A percentile compares a stretch with the other conserved stretches of the same genome.
Evolutionary conservation across 2,329 filamentous ascomycete genomes (phyloP).

Genomic region (Fusarium tuaranense): DNA sequence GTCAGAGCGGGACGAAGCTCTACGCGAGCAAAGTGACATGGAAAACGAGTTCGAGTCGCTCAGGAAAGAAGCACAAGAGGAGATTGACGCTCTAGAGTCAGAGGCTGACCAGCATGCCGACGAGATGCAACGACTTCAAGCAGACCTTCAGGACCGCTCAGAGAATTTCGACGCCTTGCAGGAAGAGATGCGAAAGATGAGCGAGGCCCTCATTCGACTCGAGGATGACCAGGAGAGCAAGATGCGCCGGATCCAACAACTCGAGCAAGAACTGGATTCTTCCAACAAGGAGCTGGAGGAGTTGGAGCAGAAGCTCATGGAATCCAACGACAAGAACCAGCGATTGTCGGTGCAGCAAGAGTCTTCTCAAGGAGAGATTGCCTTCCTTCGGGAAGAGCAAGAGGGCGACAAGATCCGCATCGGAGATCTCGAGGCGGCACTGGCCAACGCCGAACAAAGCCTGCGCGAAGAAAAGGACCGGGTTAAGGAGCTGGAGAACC

Average conservation of each 20-base stretch:
- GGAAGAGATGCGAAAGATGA: slow-evolving; percentile 92
- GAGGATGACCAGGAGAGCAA: slow-evolving; percentile 91
- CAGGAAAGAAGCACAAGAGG: slow-evolving; percentile 72
- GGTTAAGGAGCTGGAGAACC: slow-evolving; percentile 76
- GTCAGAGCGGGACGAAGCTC: slow-evolving; percentile 86
- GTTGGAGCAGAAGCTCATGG: slow-evolving; percentile 84
- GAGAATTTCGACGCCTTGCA: slow-evolving; percentile 95
- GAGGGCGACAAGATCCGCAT: slow-evolving; percentile 98
- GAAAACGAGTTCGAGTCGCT: slow-evolving; percentile 72
- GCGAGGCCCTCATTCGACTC: slow-evolving; percentile 84
- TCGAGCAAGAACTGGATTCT: slow-evolving; percentile 85
- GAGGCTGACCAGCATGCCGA: slow-evolving; percentile 79
- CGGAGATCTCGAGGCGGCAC: slow-evolving; percentile 86
- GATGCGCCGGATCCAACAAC: slow-evolving; percentile 80
- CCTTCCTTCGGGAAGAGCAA: slow-evolving; percentile 95
- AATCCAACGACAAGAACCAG: slow-evolving; percentile 89
- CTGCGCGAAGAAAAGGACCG: slow-evolving; percentile 89
- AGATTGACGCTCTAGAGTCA: slow-evolving; percentile 74
- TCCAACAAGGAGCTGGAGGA: slow-evolving; percentile 89
- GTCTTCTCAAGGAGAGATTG: slow-evolving; percentile 91
- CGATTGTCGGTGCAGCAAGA: slow-evolving; percentile 91
- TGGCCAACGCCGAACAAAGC: slow-evolving; percentile 82
- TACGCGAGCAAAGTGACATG: slow-evolving; percentile 72
- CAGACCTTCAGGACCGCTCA: slow-evolving; percentile 78
- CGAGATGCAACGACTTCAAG: slow-evolving; percentile 76